These are phyloP conservation scores for Eimeria falciformis DNA, from an alignment of 169 alveolate species.

Conservation along the genomic window DNA sequence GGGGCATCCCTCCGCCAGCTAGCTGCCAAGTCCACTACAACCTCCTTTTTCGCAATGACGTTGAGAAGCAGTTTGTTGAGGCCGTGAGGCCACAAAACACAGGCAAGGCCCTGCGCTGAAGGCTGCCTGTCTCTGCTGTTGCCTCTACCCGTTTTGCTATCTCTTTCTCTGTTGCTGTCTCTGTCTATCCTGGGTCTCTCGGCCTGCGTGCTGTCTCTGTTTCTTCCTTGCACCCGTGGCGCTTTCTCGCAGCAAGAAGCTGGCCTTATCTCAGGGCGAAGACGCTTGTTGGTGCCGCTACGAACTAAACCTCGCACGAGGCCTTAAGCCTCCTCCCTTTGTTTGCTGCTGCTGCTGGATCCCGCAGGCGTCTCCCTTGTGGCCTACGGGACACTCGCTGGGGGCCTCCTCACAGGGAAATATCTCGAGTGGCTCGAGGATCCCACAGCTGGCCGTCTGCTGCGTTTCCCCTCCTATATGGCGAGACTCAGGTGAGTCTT, in stretches of 20 bases:
- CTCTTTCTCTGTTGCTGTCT: no score
- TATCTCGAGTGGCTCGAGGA: slow-evolving; percentile 87
- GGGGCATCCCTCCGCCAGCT: slow-evolving; percentile 84
- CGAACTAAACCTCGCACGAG: no score
- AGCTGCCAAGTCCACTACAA: slow-evolving; percentile 87
- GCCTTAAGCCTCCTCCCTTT: no score
- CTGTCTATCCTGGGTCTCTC: no score
- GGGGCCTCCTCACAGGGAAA: slow-evolving; percentile 89
- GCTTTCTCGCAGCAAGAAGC: no score
- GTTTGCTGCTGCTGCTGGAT: no score
- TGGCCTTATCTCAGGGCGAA: no score
- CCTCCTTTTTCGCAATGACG: slow-evolving; percentile 87
- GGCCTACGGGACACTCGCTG: slow-evolving; percentile 90
- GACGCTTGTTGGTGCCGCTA: no score
- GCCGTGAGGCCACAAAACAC: slow-evolving; percentile 88
- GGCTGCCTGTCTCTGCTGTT: background rate
- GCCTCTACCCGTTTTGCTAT: background rate
- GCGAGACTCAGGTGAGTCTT: slow-evolving; percentile 80
- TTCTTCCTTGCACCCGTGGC: no score
- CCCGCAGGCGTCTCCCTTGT: slow-evolving; percentile 80
- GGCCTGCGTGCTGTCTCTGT: no score
- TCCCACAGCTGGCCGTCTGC: slow-evolving; percentile 88
- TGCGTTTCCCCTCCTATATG: slow-evolving; percentile 89
- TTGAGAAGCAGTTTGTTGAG: slow-evolving; percentile 90
- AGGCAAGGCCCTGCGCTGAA: slow-evolving; percentile 53